Base-by-base conservation (phyloP, 768 basidiomycete genomes). In the Hygrocybe coccinea region DNA sequence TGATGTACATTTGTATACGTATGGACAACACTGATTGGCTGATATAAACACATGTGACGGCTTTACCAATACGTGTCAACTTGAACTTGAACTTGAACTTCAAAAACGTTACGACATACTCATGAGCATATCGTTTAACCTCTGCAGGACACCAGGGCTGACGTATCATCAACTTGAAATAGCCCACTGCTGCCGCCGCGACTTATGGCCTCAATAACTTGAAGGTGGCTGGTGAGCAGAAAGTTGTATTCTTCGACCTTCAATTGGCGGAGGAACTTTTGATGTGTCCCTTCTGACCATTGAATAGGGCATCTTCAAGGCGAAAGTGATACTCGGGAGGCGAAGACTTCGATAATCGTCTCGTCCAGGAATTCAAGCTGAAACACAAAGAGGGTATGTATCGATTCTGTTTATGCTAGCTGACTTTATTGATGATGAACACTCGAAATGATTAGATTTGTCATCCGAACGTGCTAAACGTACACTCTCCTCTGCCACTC, bases 81-180 rank as follows among this genome's bases (percentile, higher is more conserved):
- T n/a, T n/a, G n/a, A n/a, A n/a, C n/a, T n/a, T n/a, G n/a, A n/a
- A n/a, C n/a, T n/a, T n/a, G n/a, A n/a, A n/a, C n/a, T n/a, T n/a
- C n/a, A n/a, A n/a, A n/a, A n/a, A n/a, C n/a, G n/a, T n/a, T n/a
- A n/a, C n/a, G n/a, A n/a, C n/a, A n/a, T n/a, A n/a, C n/a, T n/a
- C n/a, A n/a, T n/a, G n/a, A n/a, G n/a, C n/a, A n/a, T n/a, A n/a
- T n/a, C n/a, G n/a, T n/a, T n/a, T n/a, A n/a, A n/a, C n/a, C n/a
- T n/a, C n/a, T n/a, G n/a, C n/a, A n/a, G n/a, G n/a, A n/a, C n/a
- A n/a, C n/a, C n/a, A n/a, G n/a, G n/a, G n/a, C n/a, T n/a, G n/a
- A n/a, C n/a, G n/a, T 77, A 99, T 99, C 81, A 99, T 99, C 81
- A 99, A 99, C n/a, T n/a, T 77, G 97, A 99, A 79, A n/a, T n/a